A percentile compares a stretch with the other conserved stretches of the same genome.
Conservation (phyloP, 129 eudicot genomes). For the Kitagawia praeruptora region DNA sequence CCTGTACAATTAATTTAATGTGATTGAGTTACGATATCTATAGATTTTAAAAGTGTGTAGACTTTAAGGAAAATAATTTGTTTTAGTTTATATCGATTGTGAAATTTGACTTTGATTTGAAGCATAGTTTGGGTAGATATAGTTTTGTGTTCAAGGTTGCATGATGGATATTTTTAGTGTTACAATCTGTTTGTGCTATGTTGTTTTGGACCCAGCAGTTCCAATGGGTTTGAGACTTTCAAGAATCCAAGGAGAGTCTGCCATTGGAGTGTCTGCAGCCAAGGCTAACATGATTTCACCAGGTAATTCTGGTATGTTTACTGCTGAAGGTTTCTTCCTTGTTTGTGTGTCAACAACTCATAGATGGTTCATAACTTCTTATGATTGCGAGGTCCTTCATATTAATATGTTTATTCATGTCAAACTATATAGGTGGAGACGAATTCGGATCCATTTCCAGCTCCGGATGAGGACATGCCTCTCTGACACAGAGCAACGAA, state of each 20-base stretch:
- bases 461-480: slow-evolving; percentile 51
- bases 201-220: slow-evolving; percentile 65
- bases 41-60: background rate
- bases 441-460: slow-evolving; percentile 42
- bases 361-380: background rate
- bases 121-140: background rate
- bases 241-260: slow-evolving; percentile 40
- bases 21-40: background rate
- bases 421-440: slow-evolving; percentile 31
- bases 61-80: background rate
- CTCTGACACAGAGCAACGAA: slow-evolving; percentile 30
- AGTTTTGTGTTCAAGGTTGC: background rate
- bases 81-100: background rate
- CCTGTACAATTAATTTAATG: background rate
- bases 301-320: slow-evolving; percentile 52
- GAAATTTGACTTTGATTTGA: background rate
- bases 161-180: background rate
- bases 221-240: slow-evolving; percentile 96
- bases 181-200: background rate
- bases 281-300: slow-evolving; percentile 40
- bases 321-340: background rate
- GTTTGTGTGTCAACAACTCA: background rate
- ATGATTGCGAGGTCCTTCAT: background rate
- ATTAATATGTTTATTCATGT: slow-evolving; percentile 8
- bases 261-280: slow-evolving; percentile 22